These are phyloP conservation scores for Prunus dulcis DNA, from an alignment of 306 rosid genomes.

Conservation along the genomic window DNA sequence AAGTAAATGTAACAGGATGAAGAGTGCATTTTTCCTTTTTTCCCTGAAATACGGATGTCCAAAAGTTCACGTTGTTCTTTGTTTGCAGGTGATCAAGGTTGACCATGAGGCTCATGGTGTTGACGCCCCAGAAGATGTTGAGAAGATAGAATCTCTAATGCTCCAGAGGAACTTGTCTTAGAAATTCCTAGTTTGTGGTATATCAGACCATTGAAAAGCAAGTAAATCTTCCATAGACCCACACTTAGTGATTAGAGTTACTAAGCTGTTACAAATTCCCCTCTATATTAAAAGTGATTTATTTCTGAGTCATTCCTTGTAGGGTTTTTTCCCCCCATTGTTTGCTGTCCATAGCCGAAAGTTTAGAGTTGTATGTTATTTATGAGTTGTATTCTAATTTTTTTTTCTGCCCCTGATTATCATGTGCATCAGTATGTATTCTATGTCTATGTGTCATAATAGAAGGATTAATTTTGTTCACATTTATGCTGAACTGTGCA, in stretches of 20 bases:
- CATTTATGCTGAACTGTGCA: background rate
- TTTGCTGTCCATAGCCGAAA: background rate
- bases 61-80: background rate
- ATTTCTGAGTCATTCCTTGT: background rate
- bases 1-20: background rate
- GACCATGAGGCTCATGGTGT: conserved; percentile 96
- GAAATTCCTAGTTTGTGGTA: conserved; percentile 12
- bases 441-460: background rate
- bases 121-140: conserved; percentile 87
- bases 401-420: background rate
- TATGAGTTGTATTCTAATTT: background rate
- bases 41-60: background rate
- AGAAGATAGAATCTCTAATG: conserved; percentile 77
- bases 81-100: conserved; percentile 78
- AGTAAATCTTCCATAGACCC: background rate
- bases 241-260: background rate
- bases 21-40: background rate
- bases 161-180: conserved; percentile 63
- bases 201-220: background rate
- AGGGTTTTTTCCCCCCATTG: background rate
- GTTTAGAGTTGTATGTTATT: background rate
- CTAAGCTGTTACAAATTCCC: background rate
- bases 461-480: background rate
- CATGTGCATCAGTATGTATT: background rate
- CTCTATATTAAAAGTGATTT: background rate